Evolutionary conservation across 371 early-diverging fungal species (phyloP), one percentile per base, ranked within the genome.

Genomic region (Apophysomyces trapeziformis): DNA sequence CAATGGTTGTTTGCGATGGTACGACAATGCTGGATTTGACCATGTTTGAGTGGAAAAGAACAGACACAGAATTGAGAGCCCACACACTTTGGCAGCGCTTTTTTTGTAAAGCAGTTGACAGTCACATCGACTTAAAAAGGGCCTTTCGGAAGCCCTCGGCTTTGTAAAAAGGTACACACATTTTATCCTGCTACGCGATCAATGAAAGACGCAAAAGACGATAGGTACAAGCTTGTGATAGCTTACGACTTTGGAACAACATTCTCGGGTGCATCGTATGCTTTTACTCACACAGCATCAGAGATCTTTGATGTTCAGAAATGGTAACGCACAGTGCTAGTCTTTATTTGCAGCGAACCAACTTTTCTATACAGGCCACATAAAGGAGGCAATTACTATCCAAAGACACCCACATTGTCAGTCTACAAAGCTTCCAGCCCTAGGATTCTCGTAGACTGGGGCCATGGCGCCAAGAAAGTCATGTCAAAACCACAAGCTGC

Each of bases 241-340:
- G 73, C 80, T 2, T 83, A 83, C 61, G 83, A 83, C 39, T 83
- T 83, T 64, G 83, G 83, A 36, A 83, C 83, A 1, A 83, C 83
- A 5, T 82, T 69, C 35, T 80, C 83, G 5, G 87, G 87, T n/a
- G 84, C 85, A 38, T 83, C 87, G 18, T 87, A 85, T 70, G 83
- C 86, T 7, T 83, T 83, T 47, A 78, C 80, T 4, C 85, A 84
- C 58, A 77, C 76, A 35, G 67, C 73, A 35, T 66, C 74, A 9
- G 85, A 87, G 72, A 75, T 87, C 36, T 80, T 78, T 44, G 87
- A 87, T 64, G 73, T 87, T 58, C 76, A 79, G 56, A 76, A 80
- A 71, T 87, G 87, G 87, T 83, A 75, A 59, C 65, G 32, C 50
- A 9, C 37, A 56, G 26, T 11, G 2, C 14, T 43, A 8, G 63